phyloP scores from a whole-genome alignment of 805 yeast species.

The Isabelozyma pseudorhagii region DNA sequence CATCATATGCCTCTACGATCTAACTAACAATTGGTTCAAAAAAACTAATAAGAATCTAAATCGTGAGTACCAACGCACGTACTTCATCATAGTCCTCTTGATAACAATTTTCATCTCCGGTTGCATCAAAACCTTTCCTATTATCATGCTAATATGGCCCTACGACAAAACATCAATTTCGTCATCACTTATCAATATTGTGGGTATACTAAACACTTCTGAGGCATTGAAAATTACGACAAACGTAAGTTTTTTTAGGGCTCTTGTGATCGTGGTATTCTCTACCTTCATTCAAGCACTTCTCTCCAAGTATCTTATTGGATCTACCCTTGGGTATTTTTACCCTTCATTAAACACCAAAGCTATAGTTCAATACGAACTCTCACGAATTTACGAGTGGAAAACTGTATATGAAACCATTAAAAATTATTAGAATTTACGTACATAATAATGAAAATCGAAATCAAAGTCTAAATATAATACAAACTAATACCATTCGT shows the following conservation, averaged over 20 bases:
- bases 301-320: conserved; percentile 10
- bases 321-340: conserved; percentile 9
- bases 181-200: conserved; percentile 53
- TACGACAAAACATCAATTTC: conserved; percentile 74
- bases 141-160: conserved; percentile 94
- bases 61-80: conserved; percentile 28
- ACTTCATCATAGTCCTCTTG: conserved; percentile 47
- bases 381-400: background rate
- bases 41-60: conserved; percentile 12
- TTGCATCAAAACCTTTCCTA: conserved; percentile 80
- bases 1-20: conserved; percentile 23
- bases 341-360: conserved; percentile 7
- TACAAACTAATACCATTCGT: conserved; percentile 9
- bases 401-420: background rate
- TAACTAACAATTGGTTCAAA: conserved; percentile 18
- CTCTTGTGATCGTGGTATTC: conserved; percentile 10
- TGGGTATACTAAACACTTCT: conserved; percentile 58
- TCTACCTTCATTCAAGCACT: conserved; percentile 13
- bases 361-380: conserved; percentile 9
- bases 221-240: conserved; percentile 48
- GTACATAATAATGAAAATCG: background rate
- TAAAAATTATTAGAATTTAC: background rate
- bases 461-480: background rate
- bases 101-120: conserved; percentile 73
- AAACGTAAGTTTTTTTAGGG: conserved; percentile 9